Conservation (phyloP, 495 filamentous ascomycete genomes). For the Neurospora sp. region DNA sequence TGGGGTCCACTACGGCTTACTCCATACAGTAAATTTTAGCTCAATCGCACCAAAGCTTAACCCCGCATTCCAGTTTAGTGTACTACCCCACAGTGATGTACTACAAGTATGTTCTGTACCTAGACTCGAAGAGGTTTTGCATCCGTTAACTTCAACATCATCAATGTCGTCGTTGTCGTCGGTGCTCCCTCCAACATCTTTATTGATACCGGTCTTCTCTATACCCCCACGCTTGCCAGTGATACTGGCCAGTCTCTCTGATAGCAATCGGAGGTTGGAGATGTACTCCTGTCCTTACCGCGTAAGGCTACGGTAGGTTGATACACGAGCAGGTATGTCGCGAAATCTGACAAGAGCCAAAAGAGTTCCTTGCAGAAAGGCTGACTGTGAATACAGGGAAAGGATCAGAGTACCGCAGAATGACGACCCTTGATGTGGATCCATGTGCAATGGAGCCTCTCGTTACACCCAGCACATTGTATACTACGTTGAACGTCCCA, state of each 20-base stretch:
- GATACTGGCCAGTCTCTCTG: background rate
- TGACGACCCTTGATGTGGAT: background rate
- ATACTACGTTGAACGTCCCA: background rate
- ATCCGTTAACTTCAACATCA: background rate
- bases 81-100: background rate
- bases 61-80: background rate
- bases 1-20: background rate
- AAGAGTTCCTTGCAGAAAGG: background rate
- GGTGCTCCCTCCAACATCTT: background rate
- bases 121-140: background rate
- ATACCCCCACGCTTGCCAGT: background rate
- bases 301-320: background rate
- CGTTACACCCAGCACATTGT: background rate
- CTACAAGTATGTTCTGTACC: background rate
- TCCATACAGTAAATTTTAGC: background rate
- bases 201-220: background rate
- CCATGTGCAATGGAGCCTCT: background rate
- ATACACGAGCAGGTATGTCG: background rate
- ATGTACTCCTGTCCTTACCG: background rate
- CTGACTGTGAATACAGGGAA: background rate
- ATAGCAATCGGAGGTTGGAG: background rate
- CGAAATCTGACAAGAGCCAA: background rate
- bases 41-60: background rate
- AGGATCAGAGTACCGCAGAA: background rate
- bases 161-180: background rate